These are phyloP conservation scores for Mycogone perniciosa DNA, from an alignment of 2,329 filamentous ascomycete genomes.

Conservation along the genomic window DNA sequence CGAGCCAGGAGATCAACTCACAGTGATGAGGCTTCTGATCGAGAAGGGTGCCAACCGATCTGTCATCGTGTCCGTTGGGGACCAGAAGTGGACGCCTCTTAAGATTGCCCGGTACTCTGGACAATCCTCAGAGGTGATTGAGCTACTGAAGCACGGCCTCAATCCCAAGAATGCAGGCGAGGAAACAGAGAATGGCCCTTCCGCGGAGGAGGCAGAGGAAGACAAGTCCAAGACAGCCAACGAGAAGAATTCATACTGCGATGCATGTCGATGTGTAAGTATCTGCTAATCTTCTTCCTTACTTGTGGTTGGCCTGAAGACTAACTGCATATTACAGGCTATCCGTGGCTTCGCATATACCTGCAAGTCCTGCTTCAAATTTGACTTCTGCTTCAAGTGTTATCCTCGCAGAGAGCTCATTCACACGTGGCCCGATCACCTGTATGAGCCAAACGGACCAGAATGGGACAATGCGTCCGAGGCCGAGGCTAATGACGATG, in stretches of 20 bases:
- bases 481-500: not conserved
- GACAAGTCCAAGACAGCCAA: slow-evolving; percentile 7
- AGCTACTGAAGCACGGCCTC: slow-evolving; percentile 8
- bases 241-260: slow-evolving; percentile 1
- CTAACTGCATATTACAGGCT: not conserved
- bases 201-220: slow-evolving; percentile 1
- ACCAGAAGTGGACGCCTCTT: slow-evolving; percentile 7
- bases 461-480: slow-evolving; percentile 8
- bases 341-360: slow-evolving; percentile 8
- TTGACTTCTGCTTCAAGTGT: slow-evolving; percentile 12
- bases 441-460: slow-evolving; percentile 2
- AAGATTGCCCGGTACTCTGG: slow-evolving; percentile 9
- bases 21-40: slow-evolving; percentile 11
- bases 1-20: slow-evolving; percentile 8
- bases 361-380: slow-evolving; percentile 6
- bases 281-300: not conserved
- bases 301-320: not conserved
- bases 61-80: not conserved
- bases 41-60: slow-evolving; percentile 10
- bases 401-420: not conserved
- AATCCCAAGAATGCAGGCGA: not conserved
- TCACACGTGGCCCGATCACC: slow-evolving; percentile 1
- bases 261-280: slow-evolving; percentile 11
- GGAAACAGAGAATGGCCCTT: not conserved
- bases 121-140: slow-evolving; percentile 4